Conservation (phyloP, 371 early-diverging fungal species). For the Lichtheimia ornata region DNA sequence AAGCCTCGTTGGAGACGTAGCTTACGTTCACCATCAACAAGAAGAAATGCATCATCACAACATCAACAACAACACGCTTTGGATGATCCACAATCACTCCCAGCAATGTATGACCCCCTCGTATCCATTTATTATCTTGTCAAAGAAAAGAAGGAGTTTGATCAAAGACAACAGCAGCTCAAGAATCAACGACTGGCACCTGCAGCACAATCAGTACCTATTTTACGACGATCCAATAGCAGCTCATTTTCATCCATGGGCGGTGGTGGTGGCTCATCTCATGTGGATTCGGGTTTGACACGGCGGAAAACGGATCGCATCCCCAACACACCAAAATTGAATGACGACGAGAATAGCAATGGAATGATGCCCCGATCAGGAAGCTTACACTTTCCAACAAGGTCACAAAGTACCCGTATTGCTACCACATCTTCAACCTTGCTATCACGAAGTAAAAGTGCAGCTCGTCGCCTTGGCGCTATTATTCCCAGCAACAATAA, state of each 20-base stretch:
- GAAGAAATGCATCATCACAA: background rate
- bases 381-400: constrained; percentile 14
- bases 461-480: constrained; percentile 20
- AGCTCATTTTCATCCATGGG: constrained; percentile 8
- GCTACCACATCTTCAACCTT: constrained; percentile 12
- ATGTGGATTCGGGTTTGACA: constrained; percentile 9
- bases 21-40: background rate
- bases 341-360: background rate
- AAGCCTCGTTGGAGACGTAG: constrained; percentile 27
- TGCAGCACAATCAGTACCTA: constrained; percentile 18
- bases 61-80: constrained; percentile 10
- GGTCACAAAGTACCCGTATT: constrained; percentile 9
- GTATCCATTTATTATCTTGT: constrained; percentile 89
- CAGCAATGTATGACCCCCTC: constrained; percentile 65
- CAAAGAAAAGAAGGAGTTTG: constrained; percentile 61
- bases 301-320: constrained; percentile 27
- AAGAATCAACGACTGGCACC: constrained; percentile 16
- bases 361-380: constrained; percentile 10
- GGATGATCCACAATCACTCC: constrained; percentile 44
- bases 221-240: constrained; percentile 21
- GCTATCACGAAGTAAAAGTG: constrained; percentile 26
- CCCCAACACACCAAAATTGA: constrained; percentile 13
- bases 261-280: background rate
- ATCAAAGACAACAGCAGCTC: constrained; percentile 27
- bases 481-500: constrained; percentile 14